Base-by-base conservation (phyloP, 768 basidiomycete genomes). In the Megacollybia marginata region DNA sequence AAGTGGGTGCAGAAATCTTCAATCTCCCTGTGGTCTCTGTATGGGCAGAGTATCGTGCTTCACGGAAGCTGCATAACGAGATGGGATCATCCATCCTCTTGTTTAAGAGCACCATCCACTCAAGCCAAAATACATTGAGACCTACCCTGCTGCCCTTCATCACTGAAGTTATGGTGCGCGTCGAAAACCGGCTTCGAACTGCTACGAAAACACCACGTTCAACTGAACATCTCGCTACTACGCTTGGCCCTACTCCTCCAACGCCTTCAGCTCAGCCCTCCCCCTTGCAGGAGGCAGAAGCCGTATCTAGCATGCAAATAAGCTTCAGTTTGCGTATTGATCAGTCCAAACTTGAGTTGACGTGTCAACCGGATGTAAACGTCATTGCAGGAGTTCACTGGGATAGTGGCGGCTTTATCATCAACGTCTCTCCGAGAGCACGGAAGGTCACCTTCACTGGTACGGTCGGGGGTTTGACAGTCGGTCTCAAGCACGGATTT, bases 251-350 rank as follows among this genome's bases (percentile, higher is more conserved):
- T 15, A 46, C 7, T 8, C 13, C 18, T 40, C 10, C 31, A 20
- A 35, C 44, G 7, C 34, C 46, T 40, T 7, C 40, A 9, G 11
- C 23, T 10, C 7, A 5, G 2, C 34, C 46, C 32, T 7, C 45
- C 16, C n/a, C 23, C 10, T 7, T 13, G 10, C 48, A 55, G 33
- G 46, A 52, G 44, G 40, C 58, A 36, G 59, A 68, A 47, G 47
- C 68, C 28, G 65, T 68, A 16, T 71, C 76, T 16, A 74, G 77
- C 52, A 70, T 92, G 61, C 82, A 83, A 48, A 80, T 95, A 56
- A 87, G 79, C 52, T 80, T 96, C 67, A 92, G 90, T 57, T 73
- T 98, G 33, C 88, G 90, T 28, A 95, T 98, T 55, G 92, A 97
- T 60, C 79, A 85, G 59, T 97, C 95, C 0, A 83, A 77, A 48